phyloP scores from a whole-genome alignment of 306 rosid species.

The Senna siamea region DNA sequence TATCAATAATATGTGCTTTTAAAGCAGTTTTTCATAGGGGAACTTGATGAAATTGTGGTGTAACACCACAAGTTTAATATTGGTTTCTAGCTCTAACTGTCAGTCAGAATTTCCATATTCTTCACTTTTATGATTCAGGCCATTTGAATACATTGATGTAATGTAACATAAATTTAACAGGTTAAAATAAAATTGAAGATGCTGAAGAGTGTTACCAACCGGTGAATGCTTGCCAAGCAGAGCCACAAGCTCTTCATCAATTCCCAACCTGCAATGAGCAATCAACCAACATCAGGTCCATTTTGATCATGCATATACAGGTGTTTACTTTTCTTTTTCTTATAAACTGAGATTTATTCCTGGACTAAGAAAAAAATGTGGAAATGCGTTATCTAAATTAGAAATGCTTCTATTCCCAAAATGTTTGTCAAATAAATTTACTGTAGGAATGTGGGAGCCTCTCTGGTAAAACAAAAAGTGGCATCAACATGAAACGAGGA shows the following conservation, averaged over 20 bases:
- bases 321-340: background rate
- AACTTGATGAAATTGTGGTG: conserved; percentile 12
- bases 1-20: conserved; percentile 5
- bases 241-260: conserved; percentile 94
- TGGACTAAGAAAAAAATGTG: background rate
- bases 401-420: conserved; percentile 3
- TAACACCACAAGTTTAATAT: background rate
- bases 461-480: conserved; percentile 19
- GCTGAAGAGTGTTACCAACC: conserved; percentile 51
- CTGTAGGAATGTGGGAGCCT: conserved; percentile 6
- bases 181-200: conserved; percentile 19
- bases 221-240: conserved; percentile 86
- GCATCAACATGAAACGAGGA: background rate
- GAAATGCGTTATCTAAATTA: background rate
- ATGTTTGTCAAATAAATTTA: conserved; percentile 6
- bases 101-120: background rate
- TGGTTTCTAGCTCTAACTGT: background rate
- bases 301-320: conserved; percentile 29
- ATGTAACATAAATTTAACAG: conserved; percentile 5
- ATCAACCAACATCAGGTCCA: conserved; percentile 36
- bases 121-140: conserved; percentile 1
- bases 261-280: conserved; percentile 71
- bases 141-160: conserved; percentile 23
- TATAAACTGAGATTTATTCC: conserved; percentile 5
- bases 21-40: conserved; percentile 13